Evolutionary conservation across 768 basidiomycete genomes (phyloP).

Genomic region (Cyclocybe aegerita): DNA sequence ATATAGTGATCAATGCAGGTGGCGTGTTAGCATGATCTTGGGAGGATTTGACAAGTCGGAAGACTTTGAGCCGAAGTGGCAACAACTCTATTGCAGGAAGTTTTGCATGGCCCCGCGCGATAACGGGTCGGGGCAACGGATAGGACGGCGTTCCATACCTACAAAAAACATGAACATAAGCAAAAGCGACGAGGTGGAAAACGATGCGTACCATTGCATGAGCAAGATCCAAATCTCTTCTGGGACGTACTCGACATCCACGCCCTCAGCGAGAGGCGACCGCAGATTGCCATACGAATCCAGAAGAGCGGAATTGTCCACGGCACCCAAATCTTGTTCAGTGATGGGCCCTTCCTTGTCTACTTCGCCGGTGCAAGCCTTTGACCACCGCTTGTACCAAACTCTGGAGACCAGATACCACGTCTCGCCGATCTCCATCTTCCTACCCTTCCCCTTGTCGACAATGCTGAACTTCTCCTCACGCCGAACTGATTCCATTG

Average conservation of each 20-base stretch:
- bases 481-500: conserved; percentile 28
- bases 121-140: conserved; percentile 66
- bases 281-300: conserved; percentile 51
- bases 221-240: conserved; percentile 69
- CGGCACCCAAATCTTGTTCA: conserved; percentile 67
- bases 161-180: conserved; percentile 4
- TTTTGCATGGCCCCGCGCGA: conserved; percentile 53
- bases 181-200: conserved; percentile 6
- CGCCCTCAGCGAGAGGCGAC: conserved; percentile 49
- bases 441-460: conserved; percentile 39
- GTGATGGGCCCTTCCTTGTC: conserved; percentile 67
- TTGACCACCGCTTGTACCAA: conserved; percentile 79
- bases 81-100: conserved; percentile 66
- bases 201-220: conserved; percentile 56
- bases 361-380: conserved; percentile 64
- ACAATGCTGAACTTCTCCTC: conserved; percentile 53
- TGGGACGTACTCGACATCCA: conserved; percentile 78
- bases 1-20: conserved; percentile 43
- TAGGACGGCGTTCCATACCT: conserved; percentile 72
- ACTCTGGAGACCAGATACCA: conserved; percentile 74
- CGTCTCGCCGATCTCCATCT: conserved; percentile 64
- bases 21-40: conserved; percentile 20
- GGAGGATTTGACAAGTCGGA: conserved; percentile 40
- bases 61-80: conserved; percentile 63
- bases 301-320: conserved; percentile 72